A percentile compares a stretch with the other conserved stretches of the same genome.
Conservation (phyloP, 805 yeast genomes). For the Priceomyces haplophilus region DNA sequence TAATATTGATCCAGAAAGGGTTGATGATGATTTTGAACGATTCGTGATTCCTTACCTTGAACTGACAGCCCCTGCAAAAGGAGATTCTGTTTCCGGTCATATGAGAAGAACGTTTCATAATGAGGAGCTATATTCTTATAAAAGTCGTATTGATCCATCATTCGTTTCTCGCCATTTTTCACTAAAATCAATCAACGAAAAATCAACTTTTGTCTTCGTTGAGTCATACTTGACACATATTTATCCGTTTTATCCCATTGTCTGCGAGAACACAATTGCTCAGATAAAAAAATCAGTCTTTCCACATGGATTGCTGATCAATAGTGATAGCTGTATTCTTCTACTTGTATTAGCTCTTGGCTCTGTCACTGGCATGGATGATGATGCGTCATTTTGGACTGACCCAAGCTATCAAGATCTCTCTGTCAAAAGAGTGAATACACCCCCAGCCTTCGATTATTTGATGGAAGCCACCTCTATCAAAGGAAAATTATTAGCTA, state of each 20-base stretch:
- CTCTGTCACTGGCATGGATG: not conserved
- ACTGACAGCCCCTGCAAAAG: not conserved
- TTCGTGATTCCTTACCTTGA: conserved; percentile 2
- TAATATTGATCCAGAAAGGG: not conserved
- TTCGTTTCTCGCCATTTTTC: not conserved
- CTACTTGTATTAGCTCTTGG: conserved; percentile 1
- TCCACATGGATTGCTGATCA: not conserved
- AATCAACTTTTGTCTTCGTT: not conserved
- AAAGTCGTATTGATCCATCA: conserved; percentile 1
- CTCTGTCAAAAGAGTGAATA: not conserved
- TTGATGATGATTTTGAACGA: not conserved
- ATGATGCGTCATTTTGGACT: not conserved
- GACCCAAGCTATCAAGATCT: not conserved
- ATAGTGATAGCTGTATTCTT: conserved; percentile 1
- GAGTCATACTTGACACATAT: conserved; percentile 2
- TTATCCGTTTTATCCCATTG: conserved; percentile 4
- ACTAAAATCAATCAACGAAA: not conserved
- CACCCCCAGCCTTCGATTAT: conserved; percentile 3
- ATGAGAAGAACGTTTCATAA: not conserved
- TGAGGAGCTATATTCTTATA: conserved; percentile 1
- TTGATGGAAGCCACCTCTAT: not conserved
- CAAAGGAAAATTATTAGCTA: not conserved
- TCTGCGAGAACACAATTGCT: not conserved
- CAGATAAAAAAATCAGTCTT: not conserved
- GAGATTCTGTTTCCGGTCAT: not conserved